These are phyloP conservation scores for Microbotryum lychnidis-dioicae DNA, from an alignment of 1,284 basidiomycete genomes.

Conservation along the genomic window DNA sequence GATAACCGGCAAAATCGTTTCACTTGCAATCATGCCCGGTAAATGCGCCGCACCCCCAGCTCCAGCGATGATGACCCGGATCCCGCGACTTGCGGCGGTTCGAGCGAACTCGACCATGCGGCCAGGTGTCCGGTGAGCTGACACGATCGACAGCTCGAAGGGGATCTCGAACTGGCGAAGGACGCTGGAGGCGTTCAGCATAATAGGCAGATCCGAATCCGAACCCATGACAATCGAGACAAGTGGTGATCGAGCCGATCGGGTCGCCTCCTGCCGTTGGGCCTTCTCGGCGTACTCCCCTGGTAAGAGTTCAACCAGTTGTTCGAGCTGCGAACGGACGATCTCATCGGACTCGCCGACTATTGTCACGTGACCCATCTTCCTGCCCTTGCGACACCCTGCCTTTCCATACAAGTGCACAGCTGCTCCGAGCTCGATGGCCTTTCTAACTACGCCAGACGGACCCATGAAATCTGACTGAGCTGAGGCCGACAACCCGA, in stretches of 20 bases:
- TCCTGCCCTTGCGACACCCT: conserved; percentile 79
- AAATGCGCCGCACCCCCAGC: conserved; percentile 96
- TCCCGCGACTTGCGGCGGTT: conserved; percentile 64
- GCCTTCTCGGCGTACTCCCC: conserved; percentile 45
- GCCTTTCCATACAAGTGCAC: conserved; percentile 91
- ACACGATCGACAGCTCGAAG: conserved; percentile 92
- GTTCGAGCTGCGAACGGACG: conserved; percentile 59
- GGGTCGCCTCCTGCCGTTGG: conserved; percentile 42
- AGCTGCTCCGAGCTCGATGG: conserved; percentile 62
- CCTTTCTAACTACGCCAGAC: conserved; percentile 38
- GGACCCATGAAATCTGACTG: conserved; percentile 22
- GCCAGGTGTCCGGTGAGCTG: conserved; percentile 89
- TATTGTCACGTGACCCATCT: conserved; percentile 97
- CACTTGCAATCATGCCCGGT: conserved; percentile 94
- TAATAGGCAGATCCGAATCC: conserved; percentile 90
- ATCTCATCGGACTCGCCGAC: conserved; percentile 75
- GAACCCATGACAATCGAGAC: conserved; percentile 98
- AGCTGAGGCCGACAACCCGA: conserved; percentile 54
- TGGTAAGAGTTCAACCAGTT: conserved; percentile 49
- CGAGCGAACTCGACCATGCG: conserved; percentile 76
- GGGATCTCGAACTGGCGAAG: conserved; percentile 72
- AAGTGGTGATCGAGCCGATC: conserved; percentile 52
- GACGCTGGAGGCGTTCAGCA: conserved; percentile 80
- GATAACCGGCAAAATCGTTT: conserved; percentile 87
- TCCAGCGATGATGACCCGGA: conserved; percentile 78